Base-by-base conservation (phyloP, 2,329 filamentous ascomycete genomes). In the Thelonectria discophora region DNA sequence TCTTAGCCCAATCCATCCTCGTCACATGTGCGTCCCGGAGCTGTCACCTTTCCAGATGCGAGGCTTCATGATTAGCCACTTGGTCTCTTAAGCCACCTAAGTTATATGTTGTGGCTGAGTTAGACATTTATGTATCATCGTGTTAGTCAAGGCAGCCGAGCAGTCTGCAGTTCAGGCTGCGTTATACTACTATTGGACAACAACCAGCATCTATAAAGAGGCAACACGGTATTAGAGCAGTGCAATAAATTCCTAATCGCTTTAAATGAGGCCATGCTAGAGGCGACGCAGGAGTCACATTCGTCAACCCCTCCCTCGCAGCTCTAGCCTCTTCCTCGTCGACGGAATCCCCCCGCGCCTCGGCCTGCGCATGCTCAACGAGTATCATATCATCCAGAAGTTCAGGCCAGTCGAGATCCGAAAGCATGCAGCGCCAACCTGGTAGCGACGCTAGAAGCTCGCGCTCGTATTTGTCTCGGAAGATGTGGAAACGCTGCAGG, bases 381-480 rank as follows among this genome's bases (percentile, higher is more conserved):
- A 43, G 18, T 13, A 45, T 30, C 5, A 5, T n/a, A 17, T 37
- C 13, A 32, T 92, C 68, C 81, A 91, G 0, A 77, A 58, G 0
- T 87, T 88, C 55, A 91, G 70, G 8, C 50, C 51, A 60, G n/a
- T 55, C 37, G 8, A 11, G 15, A n/a, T 3, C 18, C 7, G 11
- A 20, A 3, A 39, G 2, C 11, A 37, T 13, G 2, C 4, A 20
- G 4, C 13, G 78, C 53, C 1, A 82, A 75, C 0, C 88, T 84
- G 56, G 89, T 73, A 1, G 74, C 0, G 89, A 89, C 1, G 79
- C 88, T 60, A 86, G 81, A 68, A 92, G 92, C 67, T 89, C 86
- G 0, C 89, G 90, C 10, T 84, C 85, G 68, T 90, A 87, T 64
- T 86, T 77, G 34, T 82, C 78, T 2, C 83, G 81, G 77, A 92